Evolutionary conservation across 164 flowering plant species (phyloP), one percentile per base, ranked within the genome.

Genomic region (Sedum album): DNA sequence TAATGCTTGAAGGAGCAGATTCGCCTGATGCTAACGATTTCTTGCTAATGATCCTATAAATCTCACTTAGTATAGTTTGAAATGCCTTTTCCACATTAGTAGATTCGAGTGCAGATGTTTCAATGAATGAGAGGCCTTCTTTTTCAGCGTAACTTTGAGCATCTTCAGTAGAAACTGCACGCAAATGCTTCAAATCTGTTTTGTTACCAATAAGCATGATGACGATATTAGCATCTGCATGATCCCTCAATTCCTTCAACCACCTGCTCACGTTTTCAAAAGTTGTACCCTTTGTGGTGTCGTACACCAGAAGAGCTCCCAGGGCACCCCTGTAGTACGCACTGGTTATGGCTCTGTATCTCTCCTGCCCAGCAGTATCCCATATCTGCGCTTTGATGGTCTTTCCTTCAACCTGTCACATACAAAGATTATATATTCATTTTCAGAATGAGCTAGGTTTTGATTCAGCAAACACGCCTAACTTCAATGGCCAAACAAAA

Each of bases 331-430:
- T 70, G 51, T 88, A 88, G 62, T 88, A 88, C 31, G 90, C 93
- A 71, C 86, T 85, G 48, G 90, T 88, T 53, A 88, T 88, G 42
- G 93, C 93, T 74, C 93, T 76, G 73, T 85, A 87, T 31, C 92
- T 79, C 75, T 85, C 88, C 71, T 85, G 92, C 4, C 88, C 92
- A 23, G 89, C 90, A 5, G 89, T 87, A 72, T 85, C 89, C 93
- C 88, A 87, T 79, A 88, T 88, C 70, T 85, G 90, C 31, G 90
- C 90, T 77, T 88, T 88, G 25, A 86, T 68, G 0, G 82, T 86
- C 73, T 79, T 81, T 60, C 87, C 88, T 73, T 85, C 93, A n/a
- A 87, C 88, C 92, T 85, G 68, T 14, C 5, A 20, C 10, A 7
- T n/a, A n/a, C n/a, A n/a, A n/a, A 9, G 14, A 30, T n/a, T n/a